Conservation (phyloP, 163 green algal genomes). For the Prototheca cutis region DNA sequence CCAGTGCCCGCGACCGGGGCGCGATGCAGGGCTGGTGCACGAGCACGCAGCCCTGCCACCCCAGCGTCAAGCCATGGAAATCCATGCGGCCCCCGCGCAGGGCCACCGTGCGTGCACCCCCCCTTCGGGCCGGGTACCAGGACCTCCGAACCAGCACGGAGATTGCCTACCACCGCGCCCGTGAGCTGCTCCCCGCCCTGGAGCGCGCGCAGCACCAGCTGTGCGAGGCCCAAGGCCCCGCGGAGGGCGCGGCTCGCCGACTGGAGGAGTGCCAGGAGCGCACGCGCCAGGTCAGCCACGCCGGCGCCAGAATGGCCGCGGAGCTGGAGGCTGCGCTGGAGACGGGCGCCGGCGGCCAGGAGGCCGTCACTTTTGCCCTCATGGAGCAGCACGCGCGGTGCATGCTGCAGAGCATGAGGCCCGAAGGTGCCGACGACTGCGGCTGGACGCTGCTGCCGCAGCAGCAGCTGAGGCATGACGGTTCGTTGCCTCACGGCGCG, state of each 20-base stretch:
- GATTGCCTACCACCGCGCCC: constrained; percentile 1
- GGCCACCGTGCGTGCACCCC: too few species aligned
- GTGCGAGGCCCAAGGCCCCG: background rate
- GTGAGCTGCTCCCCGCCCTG: constrained; percentile 1
- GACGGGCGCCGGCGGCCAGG: background rate
- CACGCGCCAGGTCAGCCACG: background rate
- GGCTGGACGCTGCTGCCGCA: background rate
- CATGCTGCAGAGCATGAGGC: background rate
- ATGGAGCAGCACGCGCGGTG: background rate
- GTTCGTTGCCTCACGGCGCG: background rate
- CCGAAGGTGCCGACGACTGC: background rate
- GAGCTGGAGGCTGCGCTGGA: background rate
- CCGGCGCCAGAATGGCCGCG: too few species aligned
- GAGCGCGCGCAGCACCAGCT: background rate
- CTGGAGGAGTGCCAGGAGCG: background rate
- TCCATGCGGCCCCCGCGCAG: too few species aligned
- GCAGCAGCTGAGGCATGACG: background rate
- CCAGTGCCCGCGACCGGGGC: too few species aligned
- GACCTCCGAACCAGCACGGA: background rate
- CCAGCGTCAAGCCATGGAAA: too few species aligned
- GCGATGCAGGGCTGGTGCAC: background rate
- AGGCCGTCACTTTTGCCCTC: background rate
- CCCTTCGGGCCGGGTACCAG: background rate
- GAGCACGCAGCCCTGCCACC: background rate
- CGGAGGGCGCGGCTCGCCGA: background rate